Evolutionary conservation across 225 moss, liverwort and hornwort genomes (phyloP).

Genomic region (Physcomitrium patens): DNA sequence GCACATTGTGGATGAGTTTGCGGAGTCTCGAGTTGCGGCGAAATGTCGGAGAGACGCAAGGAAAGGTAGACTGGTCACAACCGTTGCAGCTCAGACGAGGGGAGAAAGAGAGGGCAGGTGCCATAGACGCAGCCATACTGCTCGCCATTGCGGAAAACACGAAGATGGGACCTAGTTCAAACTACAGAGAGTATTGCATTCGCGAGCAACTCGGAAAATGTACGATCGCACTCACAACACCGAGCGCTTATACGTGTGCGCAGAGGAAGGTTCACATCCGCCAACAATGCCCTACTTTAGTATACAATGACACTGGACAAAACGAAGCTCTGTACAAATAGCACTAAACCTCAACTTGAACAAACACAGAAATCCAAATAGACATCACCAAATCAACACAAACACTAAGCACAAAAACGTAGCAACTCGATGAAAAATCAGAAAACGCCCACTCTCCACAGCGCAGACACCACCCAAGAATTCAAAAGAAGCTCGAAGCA

Average conservation of each 20-base stretch:
- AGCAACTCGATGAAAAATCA: not conserved
- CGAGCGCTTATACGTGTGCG: not conserved
- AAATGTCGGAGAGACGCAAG: constrained; percentile 11
- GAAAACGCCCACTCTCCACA: not conserved
- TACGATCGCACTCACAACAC: no score
- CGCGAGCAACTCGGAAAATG: not conserved
- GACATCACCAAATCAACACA: not conserved
- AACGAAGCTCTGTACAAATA: not conserved
- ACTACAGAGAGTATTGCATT: constrained; percentile 14
- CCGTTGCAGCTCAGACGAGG: constrained; percentile 12
- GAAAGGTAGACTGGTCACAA: not conserved
- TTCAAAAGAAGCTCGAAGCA: constrained; percentile 9
- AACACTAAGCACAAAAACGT: not conserved
- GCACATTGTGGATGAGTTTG: constrained; percentile 44
- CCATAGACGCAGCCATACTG: constrained; percentile 33
- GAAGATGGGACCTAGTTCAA: not conserved
- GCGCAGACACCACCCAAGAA: not conserved
- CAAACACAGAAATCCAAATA: not conserved
- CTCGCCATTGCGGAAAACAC: constrained; percentile 11
- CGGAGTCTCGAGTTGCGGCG: constrained; percentile 21
- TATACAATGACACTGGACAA: not conserved
- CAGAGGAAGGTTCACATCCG: not conserved
- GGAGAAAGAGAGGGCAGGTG: not conserved
- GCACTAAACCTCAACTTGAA: not conserved
- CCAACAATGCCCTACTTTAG: not conserved